Percentiles rank a stretch among this genome's conserved stretches.
phyloP scores from a whole-genome alignment of 148 eudicot genomes.

The Rhododendron mucronatum region DNA sequence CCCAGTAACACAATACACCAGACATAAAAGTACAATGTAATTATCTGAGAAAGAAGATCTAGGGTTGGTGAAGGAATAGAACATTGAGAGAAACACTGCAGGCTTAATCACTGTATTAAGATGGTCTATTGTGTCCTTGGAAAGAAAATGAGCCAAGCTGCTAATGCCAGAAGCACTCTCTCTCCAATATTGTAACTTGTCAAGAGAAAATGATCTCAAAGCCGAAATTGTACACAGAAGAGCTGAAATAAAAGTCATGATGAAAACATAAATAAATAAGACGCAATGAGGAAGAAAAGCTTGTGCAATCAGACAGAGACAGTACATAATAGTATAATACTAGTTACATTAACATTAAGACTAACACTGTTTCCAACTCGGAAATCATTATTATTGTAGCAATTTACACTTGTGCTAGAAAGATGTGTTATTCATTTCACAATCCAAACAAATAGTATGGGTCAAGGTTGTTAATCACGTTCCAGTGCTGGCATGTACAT shows the following conservation, averaged over 20 bases:
- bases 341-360: background rate
- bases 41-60: conserved; percentile 79
- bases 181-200: conserved; percentile 88
- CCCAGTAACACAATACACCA: conserved; percentile 94
- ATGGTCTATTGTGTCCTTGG: conserved; percentile 88
- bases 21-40: conserved; percentile 66
- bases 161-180: conserved; percentile 94
- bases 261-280: background rate
- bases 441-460: background rate
- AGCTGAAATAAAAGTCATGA: conserved; percentile 43
- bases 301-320: background rate
- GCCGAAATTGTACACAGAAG: conserved; percentile 92
- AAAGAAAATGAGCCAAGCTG: conserved; percentile 86
- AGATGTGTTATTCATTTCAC: background rate
- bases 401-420: background rate
- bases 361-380: background rate
- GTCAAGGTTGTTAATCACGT: background rate
- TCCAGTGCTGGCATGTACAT: background rate
- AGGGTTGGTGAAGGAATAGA: conserved; percentile 89
- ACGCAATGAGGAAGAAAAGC: background rate
- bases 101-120: conserved; percentile 81
- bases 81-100: conserved; percentile 81
- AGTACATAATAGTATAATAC: background rate
- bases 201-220: conserved; percentile 73
- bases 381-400: background rate